Percentiles rank a stretch among this genome's conserved stretches.
Evolutionary conservation across 2,329 filamentous ascomycete species (phyloP).

Genomic region (Cercospora sp.): DNA sequence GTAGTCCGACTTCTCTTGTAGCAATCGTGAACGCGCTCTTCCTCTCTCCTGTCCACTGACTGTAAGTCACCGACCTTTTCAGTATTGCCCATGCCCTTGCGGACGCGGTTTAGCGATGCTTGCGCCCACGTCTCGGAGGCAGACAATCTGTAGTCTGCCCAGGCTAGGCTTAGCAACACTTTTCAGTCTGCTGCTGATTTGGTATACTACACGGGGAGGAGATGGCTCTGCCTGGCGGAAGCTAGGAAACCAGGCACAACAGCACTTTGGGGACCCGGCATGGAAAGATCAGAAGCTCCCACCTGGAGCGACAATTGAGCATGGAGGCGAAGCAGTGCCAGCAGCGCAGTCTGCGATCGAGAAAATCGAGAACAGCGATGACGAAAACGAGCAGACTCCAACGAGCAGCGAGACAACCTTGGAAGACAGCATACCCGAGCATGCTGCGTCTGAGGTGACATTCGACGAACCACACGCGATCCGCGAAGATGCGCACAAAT

Average conservation of each 20-base stretch:
- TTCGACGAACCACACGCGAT: not conserved
- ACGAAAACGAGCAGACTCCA: not conserved
- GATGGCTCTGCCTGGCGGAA: not conserved
- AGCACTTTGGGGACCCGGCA: not conserved
- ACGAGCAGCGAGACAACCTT: not conserved
- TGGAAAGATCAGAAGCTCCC: not conserved
- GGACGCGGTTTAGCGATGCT: not conserved
- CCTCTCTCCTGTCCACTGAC: not conserved
- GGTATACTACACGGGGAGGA: not conserved
- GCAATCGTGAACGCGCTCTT: not conserved
- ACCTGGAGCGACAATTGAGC: not conserved
- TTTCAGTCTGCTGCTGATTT: not conserved
- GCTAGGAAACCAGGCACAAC: not conserved
- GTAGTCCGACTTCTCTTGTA: not conserved
- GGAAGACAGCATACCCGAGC: not conserved
- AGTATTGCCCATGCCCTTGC: not conserved
- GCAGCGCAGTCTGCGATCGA: not conserved
- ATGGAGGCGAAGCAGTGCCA: not conserved
- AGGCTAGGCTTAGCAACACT: not conserved
- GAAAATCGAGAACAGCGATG: not conserved
- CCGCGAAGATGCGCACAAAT: constrained; percentile 14
- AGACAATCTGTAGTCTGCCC: not conserved
- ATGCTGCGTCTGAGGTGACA: not conserved
- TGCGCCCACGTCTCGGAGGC: not conserved
- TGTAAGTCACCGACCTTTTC: not conserved